These are phyloP conservation scores for Schizophyllum amplum DNA, from an alignment of 1,284 basidiomycete genomes.

Conservation along the genomic window DNA sequence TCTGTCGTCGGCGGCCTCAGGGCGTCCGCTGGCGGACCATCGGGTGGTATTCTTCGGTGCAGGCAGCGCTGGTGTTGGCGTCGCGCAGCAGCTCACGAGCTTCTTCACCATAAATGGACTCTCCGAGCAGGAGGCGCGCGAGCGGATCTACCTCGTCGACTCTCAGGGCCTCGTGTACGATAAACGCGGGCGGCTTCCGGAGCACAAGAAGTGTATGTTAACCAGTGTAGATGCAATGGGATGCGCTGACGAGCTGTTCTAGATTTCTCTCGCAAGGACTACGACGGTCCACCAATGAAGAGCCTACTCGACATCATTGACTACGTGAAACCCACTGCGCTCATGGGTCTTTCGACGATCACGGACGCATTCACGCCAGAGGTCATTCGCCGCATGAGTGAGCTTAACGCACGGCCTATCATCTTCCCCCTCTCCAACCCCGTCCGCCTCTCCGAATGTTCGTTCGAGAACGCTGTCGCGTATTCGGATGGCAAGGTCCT, in stretches of 20 bases:
- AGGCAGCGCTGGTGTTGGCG: conserved; percentile 84
- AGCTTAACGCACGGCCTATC: conserved; percentile 81
- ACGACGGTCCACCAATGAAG: conserved; percentile 67
- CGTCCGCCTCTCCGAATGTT: conserved; percentile 76
- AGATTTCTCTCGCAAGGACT: conserved; percentile 82
- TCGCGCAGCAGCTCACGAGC: conserved; percentile 82
- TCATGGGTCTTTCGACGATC: conserved; percentile 87
- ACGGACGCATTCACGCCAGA: conserved; percentile 34
- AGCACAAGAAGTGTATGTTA: conserved; percentile 72
- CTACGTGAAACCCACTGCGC: conserved; percentile 84
- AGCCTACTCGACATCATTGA: conserved; percentile 77
- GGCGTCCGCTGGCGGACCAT: conserved; percentile 64
- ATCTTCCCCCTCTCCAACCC: conserved; percentile 98
- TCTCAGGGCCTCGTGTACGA: conserved; percentile 81
- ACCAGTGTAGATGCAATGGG: background rate
- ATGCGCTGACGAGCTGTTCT: conserved; percentile 1
- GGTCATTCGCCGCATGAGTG: conserved; percentile 79
- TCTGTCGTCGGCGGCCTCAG: conserved; percentile 66
- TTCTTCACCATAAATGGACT: conserved; percentile 82
- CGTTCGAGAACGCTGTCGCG: conserved; percentile 78
- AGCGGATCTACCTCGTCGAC: conserved; percentile 79
- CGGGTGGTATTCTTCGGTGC: conserved; percentile 89
- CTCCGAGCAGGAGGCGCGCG: conserved; percentile 69
- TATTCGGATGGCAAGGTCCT: conserved; percentile 70
- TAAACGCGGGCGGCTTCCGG: conserved; percentile 62